phyloP scores from a whole-genome alignment of 2,329 filamentous ascomycete genomes.

The Calycina herbarum region DNA sequence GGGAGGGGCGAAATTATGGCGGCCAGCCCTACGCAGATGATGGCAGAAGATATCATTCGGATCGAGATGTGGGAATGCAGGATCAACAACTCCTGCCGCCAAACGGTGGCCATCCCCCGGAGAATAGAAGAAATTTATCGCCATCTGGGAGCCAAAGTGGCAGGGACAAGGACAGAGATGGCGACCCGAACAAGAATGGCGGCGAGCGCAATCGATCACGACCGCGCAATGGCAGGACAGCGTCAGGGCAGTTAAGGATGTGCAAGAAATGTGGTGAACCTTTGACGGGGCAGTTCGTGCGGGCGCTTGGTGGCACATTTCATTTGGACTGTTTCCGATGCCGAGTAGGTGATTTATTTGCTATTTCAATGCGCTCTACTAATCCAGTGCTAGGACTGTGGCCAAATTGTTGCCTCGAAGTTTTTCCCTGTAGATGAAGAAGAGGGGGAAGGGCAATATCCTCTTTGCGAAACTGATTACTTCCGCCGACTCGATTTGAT shows the following conservation, averaged over 20 bases:
- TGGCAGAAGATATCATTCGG: constrained; percentile 22
- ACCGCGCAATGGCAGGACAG: constrained; percentile 53
- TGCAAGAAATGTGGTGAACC: constrained; percentile 88
- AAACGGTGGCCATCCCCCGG: constrained; percentile 32
- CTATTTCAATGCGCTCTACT: constrained; percentile 20
- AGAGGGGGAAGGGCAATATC: constrained; percentile 82
- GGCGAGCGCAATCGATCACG: constrained; percentile 59
- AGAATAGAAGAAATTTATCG: constrained; percentile 27
- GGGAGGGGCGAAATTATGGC: constrained; percentile 30
- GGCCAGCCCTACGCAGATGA: constrained; percentile 21
- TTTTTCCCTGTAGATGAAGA: constrained; percentile 97
- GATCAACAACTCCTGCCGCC: constrained; percentile 28
- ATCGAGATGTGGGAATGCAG: constrained; percentile 23
- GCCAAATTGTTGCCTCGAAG: constrained; percentile 95
- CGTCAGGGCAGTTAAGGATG: constrained; percentile 61
- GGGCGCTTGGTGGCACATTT: constrained; percentile 89
- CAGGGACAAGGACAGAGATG: constrained; percentile 30
- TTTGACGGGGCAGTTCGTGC: constrained; percentile 92
- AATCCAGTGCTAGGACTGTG: constrained; percentile 71
- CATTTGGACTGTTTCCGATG: constrained; percentile 98
- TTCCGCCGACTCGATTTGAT: constrained; percentile 89
- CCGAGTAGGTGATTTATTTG: constrained; percentile 57
- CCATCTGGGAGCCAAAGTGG: constrained; percentile 32
- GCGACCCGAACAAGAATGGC: constrained; percentile 39
- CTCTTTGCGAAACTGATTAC: constrained; percentile 96